Base-by-base conservation (phyloP, 345 rosid genomes). In the Physaria fendleri region DNA sequence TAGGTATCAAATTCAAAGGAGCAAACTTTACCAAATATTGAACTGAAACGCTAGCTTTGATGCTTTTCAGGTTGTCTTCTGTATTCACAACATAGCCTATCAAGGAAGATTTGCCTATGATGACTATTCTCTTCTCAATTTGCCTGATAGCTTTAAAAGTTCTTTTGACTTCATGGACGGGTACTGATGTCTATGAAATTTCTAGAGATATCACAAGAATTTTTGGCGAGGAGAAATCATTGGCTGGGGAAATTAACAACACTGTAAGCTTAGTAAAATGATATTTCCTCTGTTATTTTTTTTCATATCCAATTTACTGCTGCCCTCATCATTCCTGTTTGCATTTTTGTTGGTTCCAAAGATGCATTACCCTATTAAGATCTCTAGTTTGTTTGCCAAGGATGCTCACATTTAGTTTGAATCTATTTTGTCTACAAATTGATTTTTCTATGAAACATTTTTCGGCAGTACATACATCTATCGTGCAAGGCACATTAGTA, bases 21-120 rank as follows among this genome's bases (percentile, higher is more conserved):
- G 15, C 5, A 59, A 23, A 15, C 4, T 8, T 38, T 6, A 45
- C 56, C 24, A 46, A 27, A 28, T 37, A 9, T 34, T 65, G 44
- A 39, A 54, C 20, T 22, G 11, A 12, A 46, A 28, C 51, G 47
- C 35, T 15, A 57, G 23, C 52, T 27, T 24, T 8, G 15, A n/a
- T 49, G 6, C 14, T 6, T 44, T 18, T 8, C 4, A 52, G 97
- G 94, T 87, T 67, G 94, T 74, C 50, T 89, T 82, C 58, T 86
- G 97, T 83, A 93, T 93, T 83, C 99, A 93, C 78, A 93, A 93
- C 79, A 85, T 89, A 56, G 91, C 95, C 32, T 93, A 89, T 69
- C 99, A 89, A 52, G 99, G 99, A 53, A 79, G 97, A 77, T 82
- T 77, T 68, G 46, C 81, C 51, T 80, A 83, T 44, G 23, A 78